Conservation (phyloP, 2,329 filamentous ascomycete species). For the Penicillium sp. region DNA sequence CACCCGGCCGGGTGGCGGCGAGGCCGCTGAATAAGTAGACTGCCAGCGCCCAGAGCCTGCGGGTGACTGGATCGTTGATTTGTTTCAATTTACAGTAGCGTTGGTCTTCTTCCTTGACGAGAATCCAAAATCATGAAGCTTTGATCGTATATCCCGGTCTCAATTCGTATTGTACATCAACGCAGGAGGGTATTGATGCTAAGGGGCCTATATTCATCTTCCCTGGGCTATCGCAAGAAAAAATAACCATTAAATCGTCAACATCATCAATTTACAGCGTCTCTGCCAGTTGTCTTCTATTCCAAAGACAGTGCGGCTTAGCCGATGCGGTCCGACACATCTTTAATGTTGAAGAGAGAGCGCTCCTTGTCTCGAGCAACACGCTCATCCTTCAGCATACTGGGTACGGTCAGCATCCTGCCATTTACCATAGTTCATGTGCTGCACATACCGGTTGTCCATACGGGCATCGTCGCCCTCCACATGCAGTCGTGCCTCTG, state of each 20-base stretch:
- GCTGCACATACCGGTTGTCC: constrained; percentile 59
- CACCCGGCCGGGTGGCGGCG: constrained; percentile 54
- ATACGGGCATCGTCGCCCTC: constrained; percentile 87
- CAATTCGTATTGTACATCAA: constrained; percentile 17
- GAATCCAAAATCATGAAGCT: constrained; percentile 24
- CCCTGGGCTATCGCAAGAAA: constrained; percentile 9
- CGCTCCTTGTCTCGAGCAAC: constrained; percentile 57
- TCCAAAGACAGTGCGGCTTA: constrained; percentile 39
- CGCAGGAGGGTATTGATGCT: constrained; percentile 20
- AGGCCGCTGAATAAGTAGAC: constrained; percentile 26
- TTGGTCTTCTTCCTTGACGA: constrained; percentile 24
- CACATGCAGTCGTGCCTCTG: constrained; percentile 76
- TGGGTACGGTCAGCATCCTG: constrained; percentile 26
- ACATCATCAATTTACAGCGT: constrained; percentile 26
- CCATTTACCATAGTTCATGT: neutral
- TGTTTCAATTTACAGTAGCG: constrained; percentile 26
- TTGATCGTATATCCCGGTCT: constrained; percentile 1
- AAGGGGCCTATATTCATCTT: constrained; percentile 7
- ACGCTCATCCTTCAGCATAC: constrained; percentile 90
- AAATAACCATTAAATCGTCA: constrained; percentile 29
- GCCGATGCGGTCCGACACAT: constrained; percentile 71
- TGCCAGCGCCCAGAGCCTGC: constrained; percentile 18
- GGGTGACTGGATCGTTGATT: constrained; percentile 19
- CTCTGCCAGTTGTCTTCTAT: neutral
- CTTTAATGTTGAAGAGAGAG: constrained; percentile 72